Percentiles rank a stretch among this genome's conserved stretches.
These are phyloP conservation scores for Lagerstroemia speciosa DNA, from an alignment of 345 rosid genomes.

Conservation along the genomic window DNA sequence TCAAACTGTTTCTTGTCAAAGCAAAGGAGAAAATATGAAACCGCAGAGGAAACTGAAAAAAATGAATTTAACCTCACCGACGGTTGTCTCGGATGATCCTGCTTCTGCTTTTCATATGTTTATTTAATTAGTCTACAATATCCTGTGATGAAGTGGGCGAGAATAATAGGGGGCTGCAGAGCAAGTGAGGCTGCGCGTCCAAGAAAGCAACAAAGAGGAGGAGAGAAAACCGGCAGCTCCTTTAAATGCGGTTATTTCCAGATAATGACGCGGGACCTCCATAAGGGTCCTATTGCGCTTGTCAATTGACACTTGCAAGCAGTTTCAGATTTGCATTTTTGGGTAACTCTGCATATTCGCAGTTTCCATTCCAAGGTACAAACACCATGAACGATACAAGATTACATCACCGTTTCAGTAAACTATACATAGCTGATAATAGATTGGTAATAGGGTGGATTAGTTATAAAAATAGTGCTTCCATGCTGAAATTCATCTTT, in stretches of 20 bases:
- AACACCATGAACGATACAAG: neutral
- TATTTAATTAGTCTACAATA: neutral
- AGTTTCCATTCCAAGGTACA: neutral
- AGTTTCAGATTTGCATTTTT: neutral
- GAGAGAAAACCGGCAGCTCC: conserved; percentile 10
- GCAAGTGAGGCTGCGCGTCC: neutral
- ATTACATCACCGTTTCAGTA: neutral
- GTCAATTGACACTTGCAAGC: conserved; percentile 3
- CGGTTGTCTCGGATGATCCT: conserved; percentile 9
- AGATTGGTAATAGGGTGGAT: neutral
- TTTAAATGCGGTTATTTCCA: neutral
- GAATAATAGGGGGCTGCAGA: conserved; percentile 5
- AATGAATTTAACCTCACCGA: neutral
- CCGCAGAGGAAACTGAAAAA: neutral
- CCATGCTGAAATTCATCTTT: no score
- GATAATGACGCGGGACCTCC: conserved; percentile 6
- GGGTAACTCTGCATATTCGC: neutral
- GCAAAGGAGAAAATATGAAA: neutral
- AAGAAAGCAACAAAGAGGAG: neutral
- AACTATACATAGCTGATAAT: neutral
- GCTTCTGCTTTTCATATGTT: neutral
- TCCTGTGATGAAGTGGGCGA: conserved; percentile 16
- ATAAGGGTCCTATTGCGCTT: neutral
- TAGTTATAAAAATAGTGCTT: neutral
- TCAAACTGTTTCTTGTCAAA: neutral